Conservation (phyloP, 2,329 filamentous ascomycete species). For the Colletotrichum sidae region DNA sequence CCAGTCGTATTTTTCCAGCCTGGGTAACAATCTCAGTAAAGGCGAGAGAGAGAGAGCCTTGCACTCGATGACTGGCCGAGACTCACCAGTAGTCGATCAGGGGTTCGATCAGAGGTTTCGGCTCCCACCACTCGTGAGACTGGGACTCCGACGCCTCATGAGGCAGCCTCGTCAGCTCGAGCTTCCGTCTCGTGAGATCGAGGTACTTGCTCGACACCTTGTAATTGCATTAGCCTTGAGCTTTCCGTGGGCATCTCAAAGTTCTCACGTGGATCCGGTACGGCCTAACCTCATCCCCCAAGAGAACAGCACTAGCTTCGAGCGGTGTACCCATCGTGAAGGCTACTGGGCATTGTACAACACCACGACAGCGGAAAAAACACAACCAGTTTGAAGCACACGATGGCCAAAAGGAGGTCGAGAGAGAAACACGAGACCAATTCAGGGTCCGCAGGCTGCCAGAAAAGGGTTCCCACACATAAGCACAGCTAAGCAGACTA, state of each 20-base stretch:
- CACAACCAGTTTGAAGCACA: background rate
- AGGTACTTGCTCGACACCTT: slow-evolving; percentile 74
- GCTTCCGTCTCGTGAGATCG: slow-evolving; percentile 74
- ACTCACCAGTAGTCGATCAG: slow-evolving; percentile 74
- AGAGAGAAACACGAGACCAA: too few species aligned
- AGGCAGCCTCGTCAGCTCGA: slow-evolving; percentile 74
- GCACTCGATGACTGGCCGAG: background rate
- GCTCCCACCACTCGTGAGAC: slow-evolving; percentile 66
- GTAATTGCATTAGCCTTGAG: slow-evolving; percentile 43
- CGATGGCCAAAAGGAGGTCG: too few species aligned
- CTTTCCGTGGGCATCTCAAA: background rate
- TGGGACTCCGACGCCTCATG: slow-evolving; percentile 64
- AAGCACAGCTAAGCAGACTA: slow-evolving; percentile 8
- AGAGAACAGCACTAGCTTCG: slow-evolving; percentile 16
- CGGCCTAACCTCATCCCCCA: slow-evolving; percentile 60
- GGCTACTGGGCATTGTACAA: slow-evolving; percentile 13
- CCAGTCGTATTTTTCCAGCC: slow-evolving; percentile 77
- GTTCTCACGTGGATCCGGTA: slow-evolving; percentile 68
- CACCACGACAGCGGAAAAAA: background rate
- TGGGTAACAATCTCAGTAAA: slow-evolving; percentile 43
- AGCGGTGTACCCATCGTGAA: background rate
- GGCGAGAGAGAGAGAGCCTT: background rate
- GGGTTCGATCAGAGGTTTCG: slow-evolving; percentile 71
- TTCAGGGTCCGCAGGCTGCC: too few species aligned
- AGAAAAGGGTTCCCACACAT: too few species aligned